Conservation (phyloP, 768 basidiomycete species). For the Neoboletus subvelutipes region DNA sequence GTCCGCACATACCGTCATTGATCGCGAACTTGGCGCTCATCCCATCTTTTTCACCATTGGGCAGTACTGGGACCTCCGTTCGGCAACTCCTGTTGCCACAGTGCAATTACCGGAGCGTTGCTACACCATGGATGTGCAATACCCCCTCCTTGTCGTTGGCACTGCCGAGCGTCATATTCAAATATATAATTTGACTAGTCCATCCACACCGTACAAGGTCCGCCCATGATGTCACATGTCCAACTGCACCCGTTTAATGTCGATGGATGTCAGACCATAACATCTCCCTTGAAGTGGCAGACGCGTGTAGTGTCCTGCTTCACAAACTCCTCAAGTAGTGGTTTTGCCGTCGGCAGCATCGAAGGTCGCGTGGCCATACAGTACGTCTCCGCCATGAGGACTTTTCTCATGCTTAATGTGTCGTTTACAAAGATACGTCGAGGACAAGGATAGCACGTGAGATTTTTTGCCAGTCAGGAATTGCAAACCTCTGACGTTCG, state of each 20-base stretch:
- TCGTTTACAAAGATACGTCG: slow-evolving; percentile 61
- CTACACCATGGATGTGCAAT: slow-evolving; percentile 81
- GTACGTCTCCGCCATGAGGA: slow-evolving; percentile 48
- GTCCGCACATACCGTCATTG: slow-evolving; percentile 39
- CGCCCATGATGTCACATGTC: slow-evolving; percentile 15
- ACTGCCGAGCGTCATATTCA: slow-evolving; percentile 92
- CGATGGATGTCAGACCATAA: slow-evolving; percentile 54
- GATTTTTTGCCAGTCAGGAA: slow-evolving; percentile 18
- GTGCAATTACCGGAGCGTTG: slow-evolving; percentile 88
- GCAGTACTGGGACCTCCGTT: slow-evolving; percentile 92
- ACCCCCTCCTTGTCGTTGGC: slow-evolving; percentile 85
- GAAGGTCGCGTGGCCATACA: slow-evolving; percentile 95
- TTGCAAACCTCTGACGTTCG: not conserved
- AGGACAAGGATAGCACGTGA: slow-evolving; percentile 76
- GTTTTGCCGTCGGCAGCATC: slow-evolving; percentile 83
- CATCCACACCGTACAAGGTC: slow-evolving; percentile 76
- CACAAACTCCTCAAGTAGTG: slow-evolving; percentile 60
- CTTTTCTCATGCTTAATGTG: not conserved
- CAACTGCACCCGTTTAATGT: slow-evolving; percentile 1
- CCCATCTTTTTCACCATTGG: not conserved
- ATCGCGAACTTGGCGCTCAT: not conserved
- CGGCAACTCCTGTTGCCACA: slow-evolving; percentile 69
- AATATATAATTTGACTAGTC: slow-evolving; percentile 84
- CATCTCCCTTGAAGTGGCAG: slow-evolving; percentile 92
- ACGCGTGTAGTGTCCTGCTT: slow-evolving; percentile 86